Evolutionary conservation across 2,329 filamentous ascomycete species (phyloP), one percentile per base, ranked within the genome.

Genomic region (Furcasterigmium sp.): DNA sequence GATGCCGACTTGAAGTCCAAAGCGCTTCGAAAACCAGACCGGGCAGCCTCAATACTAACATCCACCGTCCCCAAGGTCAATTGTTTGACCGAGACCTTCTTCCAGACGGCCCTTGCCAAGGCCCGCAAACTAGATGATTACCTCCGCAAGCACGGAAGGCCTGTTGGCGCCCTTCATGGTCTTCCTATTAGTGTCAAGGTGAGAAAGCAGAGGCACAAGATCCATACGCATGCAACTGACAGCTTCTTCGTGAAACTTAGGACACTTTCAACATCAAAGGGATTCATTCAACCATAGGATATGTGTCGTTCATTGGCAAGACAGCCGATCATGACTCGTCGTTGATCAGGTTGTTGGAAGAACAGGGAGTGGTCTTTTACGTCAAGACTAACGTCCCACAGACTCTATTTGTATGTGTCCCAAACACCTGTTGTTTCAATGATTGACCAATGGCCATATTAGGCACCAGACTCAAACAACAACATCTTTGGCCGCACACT

Each of bases 151-250:
- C 7, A 26, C 7, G 59, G 63, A 3, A 56, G 61, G 46, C 60
- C 72, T 0, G 49, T 72, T 5, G 79, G 80, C 0, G 76, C 78
- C 5, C 63, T 84, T 1, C 54, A 56, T 44, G 55, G 55, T 14
- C 37, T 56, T 26, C 55, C 54, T 2, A 49, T 53, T 25, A 53
- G 48, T 2, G 21, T 54, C 21, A 55, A 56, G 37, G 53, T 18
- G 53, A 56, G 5, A 47, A 50, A 3, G 56, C 64, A 44, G 63
- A 69, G 38, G 57, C 64, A 1, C 46, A n/a, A n/a, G n/a, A n/a
- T n/a, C n/a, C n/a, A n/a, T n/a, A n/a, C n/a, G n/a, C n/a, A n/a
- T n/a, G n/a, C n/a, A n/a, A n/a, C n/a, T n/a, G n/a, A n/a, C n/a
- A n/a, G n/a, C n/a, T n/a, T n/a, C n/a, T n/a, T n/a, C n/a, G n/a